Evolutionary conservation across 257 asterid species (phyloP).

Genomic region (Avicennia marina): DNA sequence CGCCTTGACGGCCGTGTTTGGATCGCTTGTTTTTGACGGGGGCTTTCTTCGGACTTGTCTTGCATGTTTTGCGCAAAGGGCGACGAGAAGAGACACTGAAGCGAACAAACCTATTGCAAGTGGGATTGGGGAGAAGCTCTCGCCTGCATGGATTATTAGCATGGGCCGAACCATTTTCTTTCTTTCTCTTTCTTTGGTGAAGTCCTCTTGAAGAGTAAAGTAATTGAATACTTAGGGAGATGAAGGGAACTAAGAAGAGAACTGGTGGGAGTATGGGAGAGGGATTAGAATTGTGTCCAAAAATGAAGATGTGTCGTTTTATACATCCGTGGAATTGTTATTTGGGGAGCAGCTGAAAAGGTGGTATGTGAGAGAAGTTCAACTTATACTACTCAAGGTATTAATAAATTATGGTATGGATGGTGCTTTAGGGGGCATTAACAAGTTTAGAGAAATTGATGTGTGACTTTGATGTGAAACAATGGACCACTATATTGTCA

Average conservation of each 20-base stretch:
- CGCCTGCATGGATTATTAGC: slow-evolving; percentile 18
- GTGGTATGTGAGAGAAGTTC: slow-evolving; percentile 29
- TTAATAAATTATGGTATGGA: slow-evolving; percentile 16
- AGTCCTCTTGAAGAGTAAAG: background rate
- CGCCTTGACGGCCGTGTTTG: slow-evolving; percentile 30
- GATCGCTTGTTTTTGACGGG: background rate
- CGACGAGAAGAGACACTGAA: slow-evolving; percentile 43
- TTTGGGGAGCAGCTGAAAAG: slow-evolving; percentile 34
- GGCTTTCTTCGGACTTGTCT: slow-evolving; percentile 18
- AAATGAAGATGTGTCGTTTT: slow-evolving; percentile 3
- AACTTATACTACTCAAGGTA: slow-evolving; percentile 24
- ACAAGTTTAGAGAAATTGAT: background rate
- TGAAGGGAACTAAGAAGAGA: background rate
- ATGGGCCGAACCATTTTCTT: slow-evolving; percentile 52
- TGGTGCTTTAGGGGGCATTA: slow-evolving; percentile 13
- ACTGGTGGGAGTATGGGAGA: background rate
- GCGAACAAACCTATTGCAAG: slow-evolving; percentile 55
- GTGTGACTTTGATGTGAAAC: slow-evolving; percentile 1
- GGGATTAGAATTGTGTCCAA: slow-evolving; percentile 1
- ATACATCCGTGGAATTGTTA: slow-evolving; percentile 15
- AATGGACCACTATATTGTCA: slow-evolving; percentile 14
- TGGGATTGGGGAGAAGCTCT: slow-evolving; percentile 30
- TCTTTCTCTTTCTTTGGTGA: background rate
- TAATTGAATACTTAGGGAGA: slow-evolving; percentile 13
- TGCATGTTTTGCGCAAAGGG: slow-evolving; percentile 64